phyloP scores from a whole-genome alignment of 2,329 filamentous ascomycete species.

The Arthrobotrys sphaeroides region DNA sequence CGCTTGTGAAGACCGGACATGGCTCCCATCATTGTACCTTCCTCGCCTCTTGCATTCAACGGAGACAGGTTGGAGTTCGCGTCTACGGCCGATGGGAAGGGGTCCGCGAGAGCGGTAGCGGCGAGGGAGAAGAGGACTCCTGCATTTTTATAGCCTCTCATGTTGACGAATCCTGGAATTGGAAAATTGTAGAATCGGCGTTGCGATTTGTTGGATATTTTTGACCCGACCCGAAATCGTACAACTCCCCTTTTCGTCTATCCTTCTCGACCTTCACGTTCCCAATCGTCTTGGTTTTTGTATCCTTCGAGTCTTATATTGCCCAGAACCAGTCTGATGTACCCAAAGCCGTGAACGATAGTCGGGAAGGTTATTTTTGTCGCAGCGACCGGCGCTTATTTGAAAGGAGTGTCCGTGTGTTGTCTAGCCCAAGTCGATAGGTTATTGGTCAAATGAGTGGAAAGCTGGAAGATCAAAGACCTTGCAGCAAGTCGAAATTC shows the following conservation, averaged over 20 bases:
- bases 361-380: conserved; percentile 32
- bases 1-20: conserved; percentile 31
- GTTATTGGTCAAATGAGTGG: conserved; percentile 41
- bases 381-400: conserved; percentile 50
- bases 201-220: conserved; percentile 18
- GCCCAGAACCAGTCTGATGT: conserved; percentile 46
- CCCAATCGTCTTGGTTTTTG: not conserved
- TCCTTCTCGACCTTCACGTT: conserved; percentile 3
- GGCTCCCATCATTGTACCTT: conserved; percentile 18
- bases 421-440: conserved; percentile 10
- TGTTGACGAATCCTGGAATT: not conserved
- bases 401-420: conserved; percentile 41
- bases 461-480: conserved; percentile 29
- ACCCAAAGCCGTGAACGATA: conserved; percentile 39
- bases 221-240: not conserved
- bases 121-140: conserved; percentile 36
- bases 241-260: not conserved
- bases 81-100: conserved; percentile 35
- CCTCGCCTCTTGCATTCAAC: not conserved
- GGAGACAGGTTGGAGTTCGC: not conserved
- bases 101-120: conserved; percentile 25
- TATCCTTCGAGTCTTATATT: conserved; percentile 19
- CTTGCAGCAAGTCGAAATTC: conserved; percentile 17
- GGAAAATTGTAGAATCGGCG: conserved; percentile 1
- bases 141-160: conserved; percentile 36